Conservation (phyloP, 1,139 yeast species). For the Lodderomyces orthopsilosis region DNA sequence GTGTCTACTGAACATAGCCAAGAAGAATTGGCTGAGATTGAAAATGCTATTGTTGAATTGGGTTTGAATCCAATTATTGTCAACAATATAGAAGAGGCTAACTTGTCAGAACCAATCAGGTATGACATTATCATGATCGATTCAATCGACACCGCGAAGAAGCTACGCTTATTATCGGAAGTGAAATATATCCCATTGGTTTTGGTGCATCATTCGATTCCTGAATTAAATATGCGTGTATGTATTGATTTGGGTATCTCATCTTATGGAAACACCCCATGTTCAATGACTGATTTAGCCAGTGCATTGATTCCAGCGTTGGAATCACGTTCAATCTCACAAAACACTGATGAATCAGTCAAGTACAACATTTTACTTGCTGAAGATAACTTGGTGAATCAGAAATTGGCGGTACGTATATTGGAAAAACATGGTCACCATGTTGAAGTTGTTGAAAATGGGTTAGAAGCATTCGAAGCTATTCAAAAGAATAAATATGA, state of each 20-base stretch:
- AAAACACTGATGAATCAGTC: conserved; percentile 74
- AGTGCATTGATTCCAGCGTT: conserved; percentile 81
- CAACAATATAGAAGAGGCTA: conserved; percentile 48
- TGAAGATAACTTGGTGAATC: conserved; percentile 85
- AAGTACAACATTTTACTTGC: conserved; percentile 75
- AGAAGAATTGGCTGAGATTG: conserved; percentile 46
- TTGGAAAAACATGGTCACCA: conserved; percentile 80
- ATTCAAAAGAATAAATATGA: conserved; percentile 66
- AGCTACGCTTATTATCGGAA: conserved; percentile 63
- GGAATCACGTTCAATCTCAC: conserved; percentile 77
- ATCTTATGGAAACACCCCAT: conserved; percentile 85
- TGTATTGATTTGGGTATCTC: conserved; percentile 86
- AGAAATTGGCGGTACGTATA: conserved; percentile 79
- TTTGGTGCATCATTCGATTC: conserved; percentile 70
- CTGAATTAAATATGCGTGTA: conserved; percentile 74
- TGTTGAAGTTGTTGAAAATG: conserved; percentile 83
- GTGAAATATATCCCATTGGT: conserved; percentile 82
- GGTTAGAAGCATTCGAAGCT: conserved; percentile 78
- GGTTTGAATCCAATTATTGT: conserved; percentile 53
- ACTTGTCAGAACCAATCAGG: conserved; percentile 53
- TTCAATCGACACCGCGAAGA: conserved; percentile 70
- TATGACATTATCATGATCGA: conserved; percentile 83
- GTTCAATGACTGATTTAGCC: conserved; percentile 76
- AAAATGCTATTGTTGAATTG: conserved; percentile 38
- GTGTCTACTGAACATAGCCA: conserved; percentile 64